phyloP scores from a whole-genome alignment of 441 rosid genomes.

The Erysimum cheiri region DNA sequence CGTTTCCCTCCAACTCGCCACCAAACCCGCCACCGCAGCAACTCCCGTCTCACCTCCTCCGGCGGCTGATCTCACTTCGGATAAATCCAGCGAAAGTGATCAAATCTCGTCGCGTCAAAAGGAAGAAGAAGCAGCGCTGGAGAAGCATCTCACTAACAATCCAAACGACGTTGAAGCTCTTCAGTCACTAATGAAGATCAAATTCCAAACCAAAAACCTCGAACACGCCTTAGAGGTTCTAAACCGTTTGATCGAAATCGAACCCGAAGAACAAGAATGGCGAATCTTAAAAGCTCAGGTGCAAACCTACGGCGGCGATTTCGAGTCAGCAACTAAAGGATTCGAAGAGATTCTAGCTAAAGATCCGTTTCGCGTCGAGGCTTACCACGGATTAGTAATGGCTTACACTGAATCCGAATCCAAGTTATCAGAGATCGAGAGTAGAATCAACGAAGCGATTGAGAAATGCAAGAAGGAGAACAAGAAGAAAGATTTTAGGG shows the following conservation, averaged over 20 bases:
- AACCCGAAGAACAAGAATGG: constrained; percentile 82
- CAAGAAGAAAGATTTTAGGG: constrained; percentile 61
- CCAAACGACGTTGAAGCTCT: constrained; percentile 65
- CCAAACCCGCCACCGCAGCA: constrained; percentile 65
- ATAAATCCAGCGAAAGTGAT: constrained; percentile 36
- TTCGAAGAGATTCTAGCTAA: constrained; percentile 71
- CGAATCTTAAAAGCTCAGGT: constrained; percentile 68
- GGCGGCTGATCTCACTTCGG: constrained; percentile 41
- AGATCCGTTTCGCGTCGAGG: constrained; percentile 80
- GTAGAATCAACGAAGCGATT: constrained; percentile 68
- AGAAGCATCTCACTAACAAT: constrained; percentile 50
- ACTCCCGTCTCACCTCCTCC: constrained; percentile 47
- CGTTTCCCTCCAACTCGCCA: constrained; percentile 52
- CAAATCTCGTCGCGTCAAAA: constrained; percentile 28
- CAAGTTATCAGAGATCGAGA: constrained; percentile 50
- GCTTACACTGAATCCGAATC: constrained; percentile 59
- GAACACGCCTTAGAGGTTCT: constrained; percentile 59
- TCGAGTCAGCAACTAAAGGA: constrained; percentile 55
- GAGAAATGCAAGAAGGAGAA: constrained; percentile 72
- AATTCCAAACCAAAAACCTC: constrained; percentile 61
- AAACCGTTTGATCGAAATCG: constrained; percentile 69
- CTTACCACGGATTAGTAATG: constrained; percentile 84
- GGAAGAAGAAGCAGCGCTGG: constrained; percentile 58
- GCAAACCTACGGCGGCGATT: constrained; percentile 64
- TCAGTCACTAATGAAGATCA: constrained; percentile 69